Base-by-base conservation (phyloP, 495 filamentous ascomycete species). In the Diplogelasinospora grovesii region DNA sequence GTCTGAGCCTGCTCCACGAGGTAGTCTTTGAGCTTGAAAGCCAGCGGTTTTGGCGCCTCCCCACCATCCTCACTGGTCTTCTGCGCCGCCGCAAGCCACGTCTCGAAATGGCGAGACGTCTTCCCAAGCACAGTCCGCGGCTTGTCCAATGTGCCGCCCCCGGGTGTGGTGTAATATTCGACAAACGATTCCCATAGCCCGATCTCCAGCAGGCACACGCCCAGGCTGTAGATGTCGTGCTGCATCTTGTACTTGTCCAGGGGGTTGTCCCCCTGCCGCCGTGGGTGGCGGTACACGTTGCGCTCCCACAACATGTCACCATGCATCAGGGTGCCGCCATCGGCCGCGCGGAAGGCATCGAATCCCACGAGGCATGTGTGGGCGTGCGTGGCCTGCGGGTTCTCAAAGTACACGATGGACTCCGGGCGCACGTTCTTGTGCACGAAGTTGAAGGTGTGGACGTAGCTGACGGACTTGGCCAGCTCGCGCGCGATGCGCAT, bases 351-450 rank as follows among this genome's bases (percentile, higher is more conserved):
- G 27, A 79, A 55, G 22, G 54, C 53, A 29, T 78, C 63, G 46
- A 78, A 78, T 0, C 76, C 73, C 9, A 75, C 39, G 1, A 80
- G 65, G 37, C 66, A 72, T 3, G 60, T 45, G 0, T 43, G 23
- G 20, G 26, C 22, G 13, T 18, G 16, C 11, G 10, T 32, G 30
- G 6, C 15, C 8, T 23, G 22, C 13, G 8, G 7, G 15, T 26
- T n/a, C 4, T 1, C 16, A 34, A 77, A 73, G 13, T 63, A 29
- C 9, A 80, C 24, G 15, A 77, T 47, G 5, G 59, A 73, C 39
- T 81, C 75, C 1, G 76, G 76, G 0, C 73, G 60, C 25, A 81
- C 60, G 45, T 67, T 77, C 52, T 78, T 79, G 55, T 81, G 76
- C 9, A 80, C 74, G 30, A 78, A 70, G 21, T 60, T 59, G 23